phyloP scores from a whole-genome alignment of 2,329 filamentous ascomycete species.

The Monilinia laxa region DNA sequence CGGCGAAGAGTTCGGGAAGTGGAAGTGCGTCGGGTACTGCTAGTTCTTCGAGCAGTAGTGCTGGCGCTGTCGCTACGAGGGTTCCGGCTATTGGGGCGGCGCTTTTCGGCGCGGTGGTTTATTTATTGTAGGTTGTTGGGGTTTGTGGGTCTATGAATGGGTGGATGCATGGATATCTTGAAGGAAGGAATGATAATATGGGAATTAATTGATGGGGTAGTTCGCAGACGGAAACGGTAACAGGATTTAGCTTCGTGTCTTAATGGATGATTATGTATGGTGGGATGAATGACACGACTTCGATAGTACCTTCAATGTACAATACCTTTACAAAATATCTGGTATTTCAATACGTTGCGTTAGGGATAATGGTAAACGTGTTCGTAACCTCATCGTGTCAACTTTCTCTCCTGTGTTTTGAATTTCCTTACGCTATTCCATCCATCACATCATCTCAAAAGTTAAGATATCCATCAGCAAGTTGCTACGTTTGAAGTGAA shows the following conservation, averaged over 20 bases:
- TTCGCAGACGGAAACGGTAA: neutral
- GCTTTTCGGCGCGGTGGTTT: neutral
- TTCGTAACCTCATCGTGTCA: too few relatives aligned
- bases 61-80: neutral
- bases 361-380: neutral
- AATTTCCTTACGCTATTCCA: too few relatives aligned
- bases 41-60: neutral
- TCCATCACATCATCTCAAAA: too few relatives aligned
- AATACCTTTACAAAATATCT: neutral
- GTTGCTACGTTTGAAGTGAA: too few relatives aligned
- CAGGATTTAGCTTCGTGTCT: neutral
- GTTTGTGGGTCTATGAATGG: neutral
- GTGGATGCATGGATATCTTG: neutral
- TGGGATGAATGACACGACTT: neutral
- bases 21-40: neutral
- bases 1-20: neutral
- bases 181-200: slow-evolving; percentile 1
- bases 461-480: too few relatives aligned
- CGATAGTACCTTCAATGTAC: neutral
- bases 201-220: neutral
- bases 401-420: too few relatives aligned
- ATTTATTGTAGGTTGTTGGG: neutral
- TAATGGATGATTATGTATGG: slow-evolving; percentile 8
- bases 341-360: neutral
- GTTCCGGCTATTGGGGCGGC: slow-evolving; percentile 2